A percentile compares a stretch with the other conserved stretches of the same genome.
Evolutionary conservation across 306 rosid genomes (phyloP).

Genomic region (Citrullus amarus): DNA sequence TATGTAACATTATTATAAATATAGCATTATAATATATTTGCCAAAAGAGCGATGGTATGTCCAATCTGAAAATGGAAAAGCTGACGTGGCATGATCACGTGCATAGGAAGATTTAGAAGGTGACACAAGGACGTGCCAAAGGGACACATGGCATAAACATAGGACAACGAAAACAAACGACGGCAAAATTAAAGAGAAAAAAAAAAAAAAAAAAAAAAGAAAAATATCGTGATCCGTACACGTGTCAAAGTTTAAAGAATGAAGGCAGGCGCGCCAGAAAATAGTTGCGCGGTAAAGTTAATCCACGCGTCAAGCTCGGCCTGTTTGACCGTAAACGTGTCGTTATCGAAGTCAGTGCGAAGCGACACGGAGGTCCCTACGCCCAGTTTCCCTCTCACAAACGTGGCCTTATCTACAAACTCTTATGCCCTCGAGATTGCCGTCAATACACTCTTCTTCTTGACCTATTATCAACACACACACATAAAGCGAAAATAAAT

Average conservation of each 20-base stretch:
- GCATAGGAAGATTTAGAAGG: not conserved
- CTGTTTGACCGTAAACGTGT: constrained; percentile 10
- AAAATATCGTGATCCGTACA: not conserved
- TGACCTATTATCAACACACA: not conserved
- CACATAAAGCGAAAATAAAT: too few species aligned
- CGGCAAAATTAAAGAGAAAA: not conserved
- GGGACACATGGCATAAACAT: constrained; percentile 4
- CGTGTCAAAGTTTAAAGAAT: not conserved
- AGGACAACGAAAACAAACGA: not conserved
- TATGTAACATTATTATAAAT: too few species aligned
- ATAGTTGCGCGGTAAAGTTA: not conserved
- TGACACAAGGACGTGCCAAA: not conserved
- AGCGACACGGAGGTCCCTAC: not conserved
- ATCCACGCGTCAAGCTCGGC: not conserved
- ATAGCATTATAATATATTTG: too few species aligned
- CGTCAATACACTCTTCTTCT: not conserved
- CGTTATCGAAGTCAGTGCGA: not conserved
- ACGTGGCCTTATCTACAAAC: not conserved
- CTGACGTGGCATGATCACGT: not conserved
- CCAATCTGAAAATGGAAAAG: not conserved
- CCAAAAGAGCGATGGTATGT: not conserved
- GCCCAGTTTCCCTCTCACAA: not conserved
- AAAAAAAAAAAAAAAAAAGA: too few species aligned
- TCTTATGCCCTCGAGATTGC: not conserved
- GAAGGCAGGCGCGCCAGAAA: not conserved